These are phyloP conservation scores for Fomitopsis palustris DNA, from an alignment of 1,284 basidiomycete species.

Conservation along the genomic window DNA sequence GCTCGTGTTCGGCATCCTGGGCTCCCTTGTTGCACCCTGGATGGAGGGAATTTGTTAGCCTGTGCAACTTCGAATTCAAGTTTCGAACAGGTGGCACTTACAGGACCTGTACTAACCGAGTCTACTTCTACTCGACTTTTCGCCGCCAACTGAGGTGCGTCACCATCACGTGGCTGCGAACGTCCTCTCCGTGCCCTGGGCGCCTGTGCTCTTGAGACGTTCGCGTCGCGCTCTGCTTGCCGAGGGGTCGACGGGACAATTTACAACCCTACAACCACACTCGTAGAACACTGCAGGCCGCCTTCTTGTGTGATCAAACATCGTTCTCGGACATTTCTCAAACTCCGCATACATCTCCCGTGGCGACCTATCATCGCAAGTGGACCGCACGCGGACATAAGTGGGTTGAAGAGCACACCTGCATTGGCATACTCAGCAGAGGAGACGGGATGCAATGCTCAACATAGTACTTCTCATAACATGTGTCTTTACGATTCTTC, in stretches of 20 bases:
- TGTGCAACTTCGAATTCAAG: no score
- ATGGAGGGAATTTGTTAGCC: no score
- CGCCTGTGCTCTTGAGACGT: neutral
- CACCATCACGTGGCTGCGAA: neutral
- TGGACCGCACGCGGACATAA: neutral
- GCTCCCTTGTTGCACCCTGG: no score
- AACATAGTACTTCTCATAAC: constrained; percentile 64
- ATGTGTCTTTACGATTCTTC: constrained; percentile 68
- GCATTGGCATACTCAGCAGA: neutral
- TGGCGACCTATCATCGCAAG: no score
- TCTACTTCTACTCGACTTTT: no score
- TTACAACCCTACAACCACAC: no score
- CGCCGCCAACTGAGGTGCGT: no score
- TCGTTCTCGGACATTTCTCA: neutral
- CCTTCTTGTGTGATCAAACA: no score
- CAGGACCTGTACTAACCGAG: no score
- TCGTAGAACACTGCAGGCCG: no score
- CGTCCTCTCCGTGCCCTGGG: neutral
- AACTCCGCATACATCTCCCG: neutral
- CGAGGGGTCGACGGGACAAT: no score
- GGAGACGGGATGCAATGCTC: constrained; percentile 38
- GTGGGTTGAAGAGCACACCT: neutral
- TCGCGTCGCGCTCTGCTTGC: neutral
- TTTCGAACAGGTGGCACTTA: no score
- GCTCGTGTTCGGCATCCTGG: constrained; percentile 12